Base-by-base conservation (phyloP, 2,329 filamentous ascomycete genomes). In the Colletotrichum filicis region DNA sequence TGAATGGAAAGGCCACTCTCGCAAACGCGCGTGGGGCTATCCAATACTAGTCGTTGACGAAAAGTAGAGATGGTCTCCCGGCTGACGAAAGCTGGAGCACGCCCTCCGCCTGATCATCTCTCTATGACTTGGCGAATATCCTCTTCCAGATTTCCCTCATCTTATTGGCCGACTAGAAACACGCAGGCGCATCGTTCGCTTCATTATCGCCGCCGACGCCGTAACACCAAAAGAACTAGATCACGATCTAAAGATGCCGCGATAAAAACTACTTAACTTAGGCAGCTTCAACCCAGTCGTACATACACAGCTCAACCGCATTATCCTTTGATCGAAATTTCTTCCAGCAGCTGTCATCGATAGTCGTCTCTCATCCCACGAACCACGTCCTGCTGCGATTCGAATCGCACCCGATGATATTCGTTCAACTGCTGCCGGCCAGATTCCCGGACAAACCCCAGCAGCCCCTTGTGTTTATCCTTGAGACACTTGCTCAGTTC, bases 381-480 rank as follows among this genome's bases (percentile, higher is more conserved):
- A 16, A 75, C 71, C 5, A 75, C 71, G 22, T 74, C 62, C 22
- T 75, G 74, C 46, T 74, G 74, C 58, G 74, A 66, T 19, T 22
- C 71, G 24, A 59, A 71, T 19, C 74, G 66, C 16, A 49, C 53
- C 55, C 46, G 53, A 35, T 75, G 66, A 28, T 75, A 71, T 37
- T 75, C 63, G 28, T 74, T 68, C 55, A 74, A 71, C 74, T 78
- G 74, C 56, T 72, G 76, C 57, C 80, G 76, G 35, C 79, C 76
- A 12, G 68, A 69, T 64, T 81, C 78, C 66, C 79, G 78, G 9
- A 81, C 80, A 32, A 79, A 71, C 0, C 80, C 80, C 57, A 80
- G 77, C 3, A 80, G 66, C 1, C 80, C 80, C 8, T 76, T 71
- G 61, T 82, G 80, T 4, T 76, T 74, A 24, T 61, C 63, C 30